These are phyloP conservation scores for Cinnamomum chago DNA, from an alignment of 164 flowering plant species.

Conservation along the genomic window DNA sequence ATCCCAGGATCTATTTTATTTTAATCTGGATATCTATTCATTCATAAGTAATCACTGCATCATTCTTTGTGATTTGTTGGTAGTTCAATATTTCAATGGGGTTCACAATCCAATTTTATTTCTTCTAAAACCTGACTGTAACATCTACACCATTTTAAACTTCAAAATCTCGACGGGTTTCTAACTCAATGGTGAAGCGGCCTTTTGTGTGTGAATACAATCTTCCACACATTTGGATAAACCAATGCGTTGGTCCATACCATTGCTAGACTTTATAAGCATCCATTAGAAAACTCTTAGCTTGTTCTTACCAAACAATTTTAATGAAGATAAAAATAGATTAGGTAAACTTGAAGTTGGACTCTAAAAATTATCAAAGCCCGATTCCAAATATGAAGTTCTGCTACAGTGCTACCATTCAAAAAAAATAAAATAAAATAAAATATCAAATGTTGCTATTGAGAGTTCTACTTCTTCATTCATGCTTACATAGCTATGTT, in stretches of 20 bases:
- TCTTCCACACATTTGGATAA: not conserved
- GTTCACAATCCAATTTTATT: not conserved
- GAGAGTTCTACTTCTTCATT: no score
- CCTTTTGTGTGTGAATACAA: not conserved
- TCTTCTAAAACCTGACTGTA: not conserved
- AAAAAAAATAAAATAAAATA: no score
- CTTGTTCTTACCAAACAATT: not conserved
- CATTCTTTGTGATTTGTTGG: not conserved
- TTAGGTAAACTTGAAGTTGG: no score
- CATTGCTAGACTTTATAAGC: not conserved
- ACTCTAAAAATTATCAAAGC: no score
- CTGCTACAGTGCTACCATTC: no score
- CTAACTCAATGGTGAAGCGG: not conserved
- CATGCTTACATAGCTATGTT: no score
- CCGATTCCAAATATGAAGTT: no score
- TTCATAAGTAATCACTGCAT: not conserved
- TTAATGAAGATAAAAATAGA: not conserved
- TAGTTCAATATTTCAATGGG: constrained; percentile 1
- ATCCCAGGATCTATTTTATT: not conserved
- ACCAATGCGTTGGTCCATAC: not conserved
- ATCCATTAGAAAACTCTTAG: not conserved
- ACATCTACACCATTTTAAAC: not conserved
- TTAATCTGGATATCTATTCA: not conserved
- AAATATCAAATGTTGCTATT: no score
- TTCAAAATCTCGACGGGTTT: not conserved